phyloP scores from a whole-genome alignment of 2,329 filamentous ascomycete genomes.

The Fusarium longipes region DNA sequence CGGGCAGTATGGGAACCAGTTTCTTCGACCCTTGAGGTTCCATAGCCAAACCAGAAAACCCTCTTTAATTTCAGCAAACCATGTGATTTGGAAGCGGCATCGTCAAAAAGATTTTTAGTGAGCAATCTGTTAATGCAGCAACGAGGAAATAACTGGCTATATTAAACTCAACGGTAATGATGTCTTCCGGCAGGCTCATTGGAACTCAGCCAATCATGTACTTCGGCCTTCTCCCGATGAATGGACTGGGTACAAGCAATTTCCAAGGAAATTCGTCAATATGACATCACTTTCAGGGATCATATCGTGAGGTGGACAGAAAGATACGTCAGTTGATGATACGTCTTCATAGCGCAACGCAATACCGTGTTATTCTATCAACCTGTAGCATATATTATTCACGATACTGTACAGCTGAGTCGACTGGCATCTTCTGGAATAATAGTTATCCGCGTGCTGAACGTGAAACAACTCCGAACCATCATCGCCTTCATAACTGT shows the following conservation, averaged over 20 bases:
- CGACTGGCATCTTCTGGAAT: no score
- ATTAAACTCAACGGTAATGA: neutral
- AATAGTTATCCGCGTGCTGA: no score
- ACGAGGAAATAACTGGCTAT: neutral
- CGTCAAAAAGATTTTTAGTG: neutral
- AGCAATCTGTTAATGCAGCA: neutral
- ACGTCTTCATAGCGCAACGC: neutral
- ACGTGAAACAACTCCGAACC: no score
- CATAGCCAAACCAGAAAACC: slow-evolving; percentile 7
- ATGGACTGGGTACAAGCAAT: neutral
- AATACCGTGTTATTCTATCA: neutral
- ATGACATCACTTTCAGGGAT: neutral
- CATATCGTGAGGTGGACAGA: neutral
- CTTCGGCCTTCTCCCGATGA: neutral
- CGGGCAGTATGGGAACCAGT: slow-evolving; percentile 23
- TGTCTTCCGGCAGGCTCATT: neutral
- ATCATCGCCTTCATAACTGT: neutral
- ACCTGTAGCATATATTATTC: neutral
- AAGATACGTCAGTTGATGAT: neutral
- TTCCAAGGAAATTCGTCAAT: neutral
- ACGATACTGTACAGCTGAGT: neutral
- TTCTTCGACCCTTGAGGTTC: slow-evolving; percentile 11
- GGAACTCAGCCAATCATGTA: neutral
- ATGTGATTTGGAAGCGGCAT: neutral
- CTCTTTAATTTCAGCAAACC: neutral